Base-by-base conservation (phyloP, 2,329 filamentous ascomycete genomes). In the Monosporascus sp. region DNA sequence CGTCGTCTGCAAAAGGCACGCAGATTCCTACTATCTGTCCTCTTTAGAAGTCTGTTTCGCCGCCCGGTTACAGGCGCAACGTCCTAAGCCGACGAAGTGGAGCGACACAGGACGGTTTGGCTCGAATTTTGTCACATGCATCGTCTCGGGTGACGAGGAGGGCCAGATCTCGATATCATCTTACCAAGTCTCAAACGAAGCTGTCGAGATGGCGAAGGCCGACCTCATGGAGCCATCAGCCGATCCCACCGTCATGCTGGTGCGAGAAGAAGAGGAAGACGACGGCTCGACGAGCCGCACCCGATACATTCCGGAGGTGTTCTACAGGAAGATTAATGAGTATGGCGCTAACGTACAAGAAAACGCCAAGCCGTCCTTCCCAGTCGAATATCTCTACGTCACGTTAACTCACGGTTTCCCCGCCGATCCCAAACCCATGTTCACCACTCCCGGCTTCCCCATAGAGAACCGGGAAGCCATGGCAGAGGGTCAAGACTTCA, bases 341-440 rank as follows among this genome's bases (percentile, higher is more conserved):
- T 96, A 99, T 67, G 92, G 92, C 36, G 90, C 88, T 58, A 96
- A 93, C 62, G 94, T 97, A 7, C 94, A 97, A 68, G 90, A 97
- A 70, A 97, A 96, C 63, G 94, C 94, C 24, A 97, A 97, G 68
- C 94, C 94, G 0, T 85, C 89, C 46, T 99, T 99, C 69, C 94
- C 94, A 0, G 92, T 97, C 48, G 94, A 99, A 68, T 99, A 97
- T 69, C 81, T 99, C 36, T 85, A 97, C 52, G 90, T 97, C 56
- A 97, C 94, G 8, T 80, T 99, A 57, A 99, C 94, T 1, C 93
- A 99, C 67, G 94, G 94, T 54, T 97, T 99, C 74, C 94, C 94
- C 3, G 89, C 86, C 50, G 79, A 85, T 45, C 82, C 90, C 4
- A 86, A 84, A 52, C 90, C 92, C 14, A 72, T 86, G 31, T 97